These are phyloP conservation scores for Capsella bursapastoris DNA, from an alignment of 345 rosid genomes.

Conservation along the genomic window DNA sequence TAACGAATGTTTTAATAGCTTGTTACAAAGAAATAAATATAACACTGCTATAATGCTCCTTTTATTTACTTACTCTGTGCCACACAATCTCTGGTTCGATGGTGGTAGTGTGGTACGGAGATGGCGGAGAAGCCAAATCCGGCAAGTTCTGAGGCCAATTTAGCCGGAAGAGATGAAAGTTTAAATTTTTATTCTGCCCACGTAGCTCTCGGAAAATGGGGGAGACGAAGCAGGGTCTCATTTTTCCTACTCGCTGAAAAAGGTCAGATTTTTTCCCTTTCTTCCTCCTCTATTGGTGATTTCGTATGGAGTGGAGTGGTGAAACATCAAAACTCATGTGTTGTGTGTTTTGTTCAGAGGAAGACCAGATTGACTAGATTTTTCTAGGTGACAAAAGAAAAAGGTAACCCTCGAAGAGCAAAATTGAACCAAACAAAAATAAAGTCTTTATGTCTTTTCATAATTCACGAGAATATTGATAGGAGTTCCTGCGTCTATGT, in stretches of 20 bases:
- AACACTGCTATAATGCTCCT: background rate
- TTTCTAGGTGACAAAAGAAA: background rate
- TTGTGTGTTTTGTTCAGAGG: background rate
- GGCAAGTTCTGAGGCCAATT: slow-evolving; percentile 1
- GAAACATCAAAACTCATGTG: background rate
- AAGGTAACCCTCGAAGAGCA: background rate
- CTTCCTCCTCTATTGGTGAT: too few species aligned
- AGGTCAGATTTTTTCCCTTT: background rate
- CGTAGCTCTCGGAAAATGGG: background rate
- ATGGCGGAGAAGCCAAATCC: slow-evolving; percentile 4
- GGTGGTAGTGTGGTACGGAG: background rate
- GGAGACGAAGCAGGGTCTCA: background rate
- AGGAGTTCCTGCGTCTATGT: slow-evolving; percentile 1
- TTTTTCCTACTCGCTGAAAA: background rate
- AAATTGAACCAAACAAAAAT: background rate
- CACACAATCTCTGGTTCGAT: background rate
- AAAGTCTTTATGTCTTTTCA: slow-evolving; percentile 1
- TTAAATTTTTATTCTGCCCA: background rate
- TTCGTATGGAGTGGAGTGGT: too few species aligned
- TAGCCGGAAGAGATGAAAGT: background rate
- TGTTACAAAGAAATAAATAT: background rate
- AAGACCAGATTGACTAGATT: background rate
- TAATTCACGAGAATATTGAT: slow-evolving; percentile 15
- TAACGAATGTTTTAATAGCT: background rate
- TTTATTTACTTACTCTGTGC: background rate